Evolutionary conservation across 306 rosid genomes (phyloP).

Genomic region (Prunus armeniaca): DNA sequence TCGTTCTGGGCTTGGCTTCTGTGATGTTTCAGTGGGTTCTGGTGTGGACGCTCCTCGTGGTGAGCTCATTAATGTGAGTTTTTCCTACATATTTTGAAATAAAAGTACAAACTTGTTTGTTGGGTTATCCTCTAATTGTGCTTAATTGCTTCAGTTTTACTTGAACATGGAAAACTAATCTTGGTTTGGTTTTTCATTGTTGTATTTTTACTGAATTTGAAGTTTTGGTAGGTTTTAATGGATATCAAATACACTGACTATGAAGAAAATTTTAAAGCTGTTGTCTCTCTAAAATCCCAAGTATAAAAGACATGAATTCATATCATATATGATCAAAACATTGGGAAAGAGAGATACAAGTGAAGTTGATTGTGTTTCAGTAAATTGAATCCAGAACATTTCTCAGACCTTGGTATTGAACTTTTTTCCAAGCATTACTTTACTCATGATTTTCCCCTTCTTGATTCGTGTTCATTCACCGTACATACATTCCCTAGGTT

Average conservation of each 20-base stretch:
- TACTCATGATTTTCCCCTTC: background rate
- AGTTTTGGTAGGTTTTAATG: background rate
- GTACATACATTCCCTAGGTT: background rate
- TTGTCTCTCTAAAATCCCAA: no score
- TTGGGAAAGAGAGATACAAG: background rate
- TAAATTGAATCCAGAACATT: background rate
- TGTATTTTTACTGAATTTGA: background rate
- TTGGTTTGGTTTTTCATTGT: background rate
- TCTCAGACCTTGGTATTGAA: background rate
- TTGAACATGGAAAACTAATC: background rate
- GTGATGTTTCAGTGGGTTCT: constrained; percentile 58
- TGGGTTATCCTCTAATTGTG: background rate
- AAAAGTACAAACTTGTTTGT: background rate
- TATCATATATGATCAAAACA: background rate
- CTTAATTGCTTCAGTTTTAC: background rate
- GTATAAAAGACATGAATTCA: no score
- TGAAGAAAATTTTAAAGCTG: no score
- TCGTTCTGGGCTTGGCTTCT: constrained; percentile 83
- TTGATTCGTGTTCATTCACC: background rate
- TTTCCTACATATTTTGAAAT: background rate
- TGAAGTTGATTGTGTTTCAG: background rate
- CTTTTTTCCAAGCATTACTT: background rate
- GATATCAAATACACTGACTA: background rate
- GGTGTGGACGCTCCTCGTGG: constrained; percentile 71
- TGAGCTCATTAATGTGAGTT: constrained; percentile 81